Percentiles rank a stretch among this genome's conserved stretches.
phyloP scores from a whole-genome alignment of 2,329 filamentous ascomycete genomes.

The Fusarium pseudocircinatum region DNA sequence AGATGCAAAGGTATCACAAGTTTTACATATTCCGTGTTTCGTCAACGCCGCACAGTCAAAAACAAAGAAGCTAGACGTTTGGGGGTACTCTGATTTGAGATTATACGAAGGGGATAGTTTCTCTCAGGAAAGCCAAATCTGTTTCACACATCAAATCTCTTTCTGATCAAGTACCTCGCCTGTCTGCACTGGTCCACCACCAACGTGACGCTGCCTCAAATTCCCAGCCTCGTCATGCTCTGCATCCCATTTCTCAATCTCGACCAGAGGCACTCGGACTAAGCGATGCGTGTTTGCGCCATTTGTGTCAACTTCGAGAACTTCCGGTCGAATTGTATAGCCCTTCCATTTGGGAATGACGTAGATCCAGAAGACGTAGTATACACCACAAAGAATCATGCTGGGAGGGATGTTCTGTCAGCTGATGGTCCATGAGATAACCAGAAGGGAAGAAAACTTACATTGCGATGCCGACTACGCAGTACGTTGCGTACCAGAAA shows the following conservation, averaged over 20 bases:
- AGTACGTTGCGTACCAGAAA: slow-evolving; percentile 80
- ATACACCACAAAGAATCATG: slow-evolving; percentile 59
- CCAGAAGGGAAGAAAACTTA: slow-evolving; percentile 51
- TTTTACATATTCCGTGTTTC: neutral
- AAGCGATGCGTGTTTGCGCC: slow-evolving; percentile 57
- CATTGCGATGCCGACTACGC: slow-evolving; percentile 71
- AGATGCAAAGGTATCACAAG: neutral
- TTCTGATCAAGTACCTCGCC: neutral
- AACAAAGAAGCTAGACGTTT: neutral
- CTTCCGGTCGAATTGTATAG: slow-evolving; percentile 65
- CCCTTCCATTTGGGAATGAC: slow-evolving; percentile 60
- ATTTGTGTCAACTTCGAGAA: slow-evolving; percentile 54
- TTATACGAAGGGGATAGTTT: rapidly evolving
- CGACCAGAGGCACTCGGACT: slow-evolving; percentile 61
- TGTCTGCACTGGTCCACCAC: neutral
- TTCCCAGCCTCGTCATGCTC: slow-evolving; percentile 62
- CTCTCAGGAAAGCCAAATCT: neutral
- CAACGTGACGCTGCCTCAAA: neutral
- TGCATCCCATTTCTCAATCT: slow-evolving; percentile 66
- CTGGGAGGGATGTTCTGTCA: too few species aligned
- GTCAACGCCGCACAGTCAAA: neutral
- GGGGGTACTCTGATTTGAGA: rapidly evolving
- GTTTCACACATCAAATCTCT: neutral
- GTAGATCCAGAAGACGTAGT: slow-evolving; percentile 69
- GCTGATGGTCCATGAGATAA: too few species aligned